Evolutionary conservation across 768 basidiomycete genomes (phyloP), one percentile per base, ranked within the genome.

Genomic region (Lactarius akahatsu): DNA sequence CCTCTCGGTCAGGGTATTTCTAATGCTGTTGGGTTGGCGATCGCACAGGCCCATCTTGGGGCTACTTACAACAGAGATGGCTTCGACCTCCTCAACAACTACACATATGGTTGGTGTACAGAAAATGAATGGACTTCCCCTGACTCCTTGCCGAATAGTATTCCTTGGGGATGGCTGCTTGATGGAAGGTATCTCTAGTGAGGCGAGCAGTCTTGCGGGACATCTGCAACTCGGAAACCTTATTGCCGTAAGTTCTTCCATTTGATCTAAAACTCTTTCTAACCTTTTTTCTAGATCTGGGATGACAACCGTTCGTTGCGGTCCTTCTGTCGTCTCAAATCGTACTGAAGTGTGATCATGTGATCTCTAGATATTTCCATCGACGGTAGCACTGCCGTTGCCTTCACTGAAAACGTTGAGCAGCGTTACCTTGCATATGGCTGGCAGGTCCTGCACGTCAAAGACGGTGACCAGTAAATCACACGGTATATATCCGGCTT

Each of bases 81-180:
- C 16, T 95, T 91, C 74, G 78, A 90, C 57, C 78, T 96, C 60
- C 82, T 95, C 74, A 86, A 89, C 78, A 95, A 95, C 80, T 89
- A 86, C 77, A 95, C 92, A 65, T 98, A 94, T 76, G 90, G 93
- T 92, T 71, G 61, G 76, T 59, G 3, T n/a, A n/a, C 23, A 10
- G 54, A 38, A 20, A 52, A 61, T 36, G 13, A 43, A 59, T 62
- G 56, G 43, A 23, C 54, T 40, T 26, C 59, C 61, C 63, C 61
- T 59, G 65, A 59, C 26, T 66, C 9, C 13, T 52, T 62, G 64
- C 58, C n/a, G 26, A 60, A 23, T 68, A 92, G 92, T 90, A 60
- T 96, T 97, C 81, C 83, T 86, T 67, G 96, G 96, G 73, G 96
- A 98, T 78, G 96, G 96, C 56, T 98, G 96, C 79, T 83, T 98